Evolutionary conservation across 2,329 filamentous ascomycete genomes (phyloP), one percentile per base, ranked within the genome.

Genomic region (Sporothrix schenckii): DNA sequence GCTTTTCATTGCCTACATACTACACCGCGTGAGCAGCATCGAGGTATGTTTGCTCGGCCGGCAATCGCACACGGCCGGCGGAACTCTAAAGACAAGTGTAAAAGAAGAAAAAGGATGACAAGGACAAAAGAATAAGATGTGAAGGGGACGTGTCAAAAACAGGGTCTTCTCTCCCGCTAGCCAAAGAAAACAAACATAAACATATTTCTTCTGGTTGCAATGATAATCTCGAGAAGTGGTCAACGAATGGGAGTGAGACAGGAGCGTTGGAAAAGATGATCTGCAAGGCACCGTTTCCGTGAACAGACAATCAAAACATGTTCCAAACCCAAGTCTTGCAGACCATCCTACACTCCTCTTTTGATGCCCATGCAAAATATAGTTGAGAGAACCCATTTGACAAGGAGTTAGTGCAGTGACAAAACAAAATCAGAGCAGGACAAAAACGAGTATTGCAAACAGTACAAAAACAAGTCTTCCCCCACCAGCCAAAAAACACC

Each of bases 401-500:
- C 27, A 47, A 21, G 44, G 14, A 47, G n/a, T 14, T 24, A 9
- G 63, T 52, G 63, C 9, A 53, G 44, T 34, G 65, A 58, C 24
- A 39, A 53, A 27, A 53, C 24, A 30, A 68, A 68, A 49, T 41
- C 68, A 70, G 66, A 53, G 69, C 27, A 30, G 44, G n/a, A 58
- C 14, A 54, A 49, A 4, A 65, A 67, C 30, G 7, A 66, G 24
- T 21, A 19, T 24, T 39, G 13, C 9, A 34, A 53, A 66, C 41
- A 21, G 54, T 21, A 47, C 39, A 47, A 41, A 41, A 61, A 65
- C 21, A 54, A 11, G 39, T 65, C 65, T 30, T 39, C 49, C 65
- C 63, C 52, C 63, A 52, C 63, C 69, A 60, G 14, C 63, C 69
- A 44, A 24, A 19, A 34, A 70, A 70, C 69, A 70, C 69, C 69